Base-by-base conservation (phyloP, 371 early-diverging fungal species). In the Apophysomyces trapeziformis region DNA sequence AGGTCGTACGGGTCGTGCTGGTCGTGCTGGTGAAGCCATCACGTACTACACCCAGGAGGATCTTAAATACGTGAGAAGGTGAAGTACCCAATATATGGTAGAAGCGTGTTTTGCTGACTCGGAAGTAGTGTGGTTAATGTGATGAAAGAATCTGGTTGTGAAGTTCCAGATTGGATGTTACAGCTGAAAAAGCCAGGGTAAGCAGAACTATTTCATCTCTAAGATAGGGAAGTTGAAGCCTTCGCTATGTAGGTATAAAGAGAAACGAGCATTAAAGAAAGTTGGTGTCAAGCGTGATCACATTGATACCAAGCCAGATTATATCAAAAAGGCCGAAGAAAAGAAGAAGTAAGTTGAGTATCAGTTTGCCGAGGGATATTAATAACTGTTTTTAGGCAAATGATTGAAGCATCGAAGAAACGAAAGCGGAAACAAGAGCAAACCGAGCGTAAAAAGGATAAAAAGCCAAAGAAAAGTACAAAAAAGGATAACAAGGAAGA, bases 81-180 rank as follows among this genome's bases (percentile, higher is more conserved):
- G 71, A 43, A 39, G 66, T 68, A 14, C 26, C 68, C 13, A 69
- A 70, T 66, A 8, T 75, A 60, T 7, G 8, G 16, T 37, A 37
- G 5, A 32, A 66, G 58, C 70, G 5, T 68, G 66, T 61, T 14
- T 50, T 43, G 44, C 58, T 41, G 60, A 70, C 38, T 71, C 32
- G 47, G 35, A 41, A 41, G 6, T 67, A 87, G 89, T 63, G 89
- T 99, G 64, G 98, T 95, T 39, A 97, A 98, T 75, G 98, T 99
- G 6, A 97, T 99, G 97, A 85, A 87, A 58, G 91, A 93, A 68
- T 94, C 95, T 32, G 98, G 98, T 3, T 96, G 98, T 75, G 92
- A 96, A 8, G 93, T 98, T 1, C 95, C 96, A 32, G 97, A 97
- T 39, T 98, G 98, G 98, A 97, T 98, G 98, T 73, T 98, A 66